Evolutionary conservation across 148 eudicot species (phyloP), one percentile per base, ranked within the genome.

Genomic region (Chenopodium album): DNA sequence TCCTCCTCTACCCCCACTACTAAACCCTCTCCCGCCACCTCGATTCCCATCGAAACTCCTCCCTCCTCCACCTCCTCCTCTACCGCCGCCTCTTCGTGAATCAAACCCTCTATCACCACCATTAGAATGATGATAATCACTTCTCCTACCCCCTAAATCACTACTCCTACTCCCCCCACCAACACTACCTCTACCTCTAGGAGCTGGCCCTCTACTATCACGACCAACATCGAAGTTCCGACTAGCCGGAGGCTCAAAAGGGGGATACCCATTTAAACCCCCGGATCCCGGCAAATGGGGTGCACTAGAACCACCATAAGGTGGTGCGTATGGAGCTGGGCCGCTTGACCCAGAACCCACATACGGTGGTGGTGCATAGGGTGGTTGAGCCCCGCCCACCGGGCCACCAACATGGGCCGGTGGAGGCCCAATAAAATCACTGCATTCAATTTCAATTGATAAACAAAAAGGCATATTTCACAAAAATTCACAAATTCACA

Each of bases 391-490:
- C 44, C 44, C 44, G 44, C 44, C 44, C 44, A 41, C 44, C 44
- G 44, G 44, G 44, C 44, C 44, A 32, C 88, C 81, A 46, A 72
- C 80, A 16, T 56, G 62, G 48, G 86, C 52, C 9, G 91, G 86
- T 44, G 90, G 90, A 60, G 89, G 94, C 52, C 94, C 97, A 68
- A 81, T 86, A 46, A 95, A 72, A 85, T 92, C 97, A 86, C 99
- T 96, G 94, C 83, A 84, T 78, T 28, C 8, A 50, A 48, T 62
- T n/a, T 26, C 44, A 76, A 83, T 46, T 44, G 54, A 59, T 22
- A 10, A 71, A 41, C 7, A 41, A 29, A 12, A 76, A 56, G 16
- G 2, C 22, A 60, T 16, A 3, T 41, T 44, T 12, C 37, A 32
- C 23, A 48, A 71, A 67, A 37, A 4, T 37, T 37, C 32, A 31